These are phyloP conservation scores for Crithidia thermophila DNA, from an alignment of 208 protist species.

Conservation along the genomic window DNA sequence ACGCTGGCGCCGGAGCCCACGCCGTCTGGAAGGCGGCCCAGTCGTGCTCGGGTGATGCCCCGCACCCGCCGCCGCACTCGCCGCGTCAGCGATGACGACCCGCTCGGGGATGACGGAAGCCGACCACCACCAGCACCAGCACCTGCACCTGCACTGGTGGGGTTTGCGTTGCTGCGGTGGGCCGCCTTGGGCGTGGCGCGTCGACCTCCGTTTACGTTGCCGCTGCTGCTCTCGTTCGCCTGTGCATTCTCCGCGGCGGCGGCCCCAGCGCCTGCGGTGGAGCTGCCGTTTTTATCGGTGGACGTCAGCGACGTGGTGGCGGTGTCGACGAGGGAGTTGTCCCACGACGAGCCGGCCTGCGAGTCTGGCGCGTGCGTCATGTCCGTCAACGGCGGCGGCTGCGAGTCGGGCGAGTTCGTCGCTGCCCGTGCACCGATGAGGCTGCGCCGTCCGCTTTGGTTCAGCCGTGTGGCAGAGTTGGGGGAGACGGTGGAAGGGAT, in stretches of 20 bases:
- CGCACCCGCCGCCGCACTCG: background rate
- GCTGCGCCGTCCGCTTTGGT: background rate
- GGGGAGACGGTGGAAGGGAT: background rate
- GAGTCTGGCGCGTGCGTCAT: conserved; percentile 10
- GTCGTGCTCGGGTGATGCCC: background rate
- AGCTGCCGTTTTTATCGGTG: background rate
- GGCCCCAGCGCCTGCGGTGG: background rate
- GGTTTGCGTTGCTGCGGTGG: background rate
- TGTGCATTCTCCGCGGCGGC: background rate
- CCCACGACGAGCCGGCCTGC: conserved; percentile 7
- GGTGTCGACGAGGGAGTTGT: conserved; percentile 4
- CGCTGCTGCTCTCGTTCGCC: background rate
- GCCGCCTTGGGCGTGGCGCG: background rate
- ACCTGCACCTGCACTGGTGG: background rate
- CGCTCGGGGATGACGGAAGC: too few species aligned
- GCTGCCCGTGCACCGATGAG: background rate
- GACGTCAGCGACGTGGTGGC: background rate
- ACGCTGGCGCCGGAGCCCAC: background rate
- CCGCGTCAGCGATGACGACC: conserved; percentile 3
- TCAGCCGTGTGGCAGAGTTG: background rate
- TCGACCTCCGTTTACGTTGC: background rate
- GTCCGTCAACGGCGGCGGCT: conserved; percentile 12
- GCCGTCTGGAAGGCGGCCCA: background rate
- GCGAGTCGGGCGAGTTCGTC: conserved; percentile 2
- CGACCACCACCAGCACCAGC: too few species aligned